Base-by-base conservation (phyloP, 192 early-diverging fungal species). In the Cetraspora pellucida region DNA sequence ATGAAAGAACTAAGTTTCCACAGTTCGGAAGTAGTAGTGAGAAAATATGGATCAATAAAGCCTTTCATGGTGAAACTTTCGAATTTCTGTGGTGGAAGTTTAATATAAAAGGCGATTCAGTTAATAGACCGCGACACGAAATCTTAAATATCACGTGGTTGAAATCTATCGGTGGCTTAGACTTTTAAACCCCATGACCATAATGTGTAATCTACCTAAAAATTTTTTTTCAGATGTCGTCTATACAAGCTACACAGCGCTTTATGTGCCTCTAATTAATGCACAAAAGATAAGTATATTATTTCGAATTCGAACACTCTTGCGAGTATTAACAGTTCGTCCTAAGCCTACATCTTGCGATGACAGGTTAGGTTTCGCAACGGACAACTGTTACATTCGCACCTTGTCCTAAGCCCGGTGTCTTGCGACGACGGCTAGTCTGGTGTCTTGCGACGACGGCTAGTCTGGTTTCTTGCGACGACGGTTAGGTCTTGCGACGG, bases 11-110 rank as follows among this genome's bases (percentile, higher is more conserved):
- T 44, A 68, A 68, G 44, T 45, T 68, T 68, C 66, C 44, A 47
- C 37, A 16, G 44, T 43, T 47, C 66, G 66, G 46, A 68, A 47
- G 19, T 0, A 68, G 19, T 68, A 68, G 19, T 68, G 37, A 68
- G 37, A 68, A 68, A 68, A 68, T 46, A 46, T 67, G 31, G 66
- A 68, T 68, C 63, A 65, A 65, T 65, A 65, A 65, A 65, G 27
- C 17, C 63, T 65, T 65, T 65, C 63, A 65, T 65, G 61, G 61
- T 64, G 27, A 27, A 30, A 65, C 28, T 27, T 65, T 65, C 11
- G 31, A 65, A 31, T n/a, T 65, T 65, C 30, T 27, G 30, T 65
- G 30, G 27, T 64, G 37, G 28, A 64, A 64, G 28, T 43, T 30
- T 44, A 30, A 64, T 64, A 4, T 19, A n/a, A n/a, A n/a, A n/a